Evolutionary conservation across 2,329 filamentous ascomycete genomes (phyloP).

Genomic region (Parastagonospora avenae): DNA sequence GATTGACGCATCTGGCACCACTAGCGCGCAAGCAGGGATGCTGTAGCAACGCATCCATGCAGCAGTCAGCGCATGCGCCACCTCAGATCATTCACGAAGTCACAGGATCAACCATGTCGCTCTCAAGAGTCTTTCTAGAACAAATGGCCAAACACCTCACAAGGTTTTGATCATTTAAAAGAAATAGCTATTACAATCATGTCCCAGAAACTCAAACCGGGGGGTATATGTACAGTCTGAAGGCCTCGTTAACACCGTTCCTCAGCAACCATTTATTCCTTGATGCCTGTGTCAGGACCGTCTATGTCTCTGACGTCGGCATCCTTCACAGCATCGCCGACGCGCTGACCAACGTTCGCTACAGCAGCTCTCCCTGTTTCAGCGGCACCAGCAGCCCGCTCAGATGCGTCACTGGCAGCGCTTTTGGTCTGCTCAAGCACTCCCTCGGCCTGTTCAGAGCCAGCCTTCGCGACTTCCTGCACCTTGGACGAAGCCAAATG

Average conservation of each 20-base stretch:
- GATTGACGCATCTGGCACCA: conserved; percentile 11
- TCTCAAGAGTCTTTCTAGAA: too few species aligned
- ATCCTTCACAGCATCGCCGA: conserved; percentile 22
- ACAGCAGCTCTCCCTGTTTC: conserved; percentile 27
- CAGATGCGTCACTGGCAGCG: conserved; percentile 10
- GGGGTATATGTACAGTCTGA: conserved; percentile 27
- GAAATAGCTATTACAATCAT: neutral
- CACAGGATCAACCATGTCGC: too few species aligned
- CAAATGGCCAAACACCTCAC: too few species aligned
- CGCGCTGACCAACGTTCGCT: conserved; percentile 12
- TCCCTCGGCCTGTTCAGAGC: conserved; percentile 15
- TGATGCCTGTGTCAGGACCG: conserved; percentile 17
- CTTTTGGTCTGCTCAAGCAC: conserved; percentile 32
- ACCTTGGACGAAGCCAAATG: conserved; percentile 13
- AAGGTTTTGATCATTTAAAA: too few species aligned
- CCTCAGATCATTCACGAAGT: neutral
- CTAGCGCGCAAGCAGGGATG: conserved; percentile 12
- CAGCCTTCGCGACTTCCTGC: conserved; percentile 8
- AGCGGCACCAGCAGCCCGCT: conserved; percentile 10
- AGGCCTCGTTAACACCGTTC: neutral
- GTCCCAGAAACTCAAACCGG: neutral
- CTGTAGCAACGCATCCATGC: conserved; percentile 9
- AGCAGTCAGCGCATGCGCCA: conserved; percentile 1
- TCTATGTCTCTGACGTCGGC: conserved; percentile 23
- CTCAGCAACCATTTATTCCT: conserved; percentile 11